Evolutionary conservation across 306 rosid genomes (phyloP).

Genomic region (Hylodesmum podocarpum): DNA sequence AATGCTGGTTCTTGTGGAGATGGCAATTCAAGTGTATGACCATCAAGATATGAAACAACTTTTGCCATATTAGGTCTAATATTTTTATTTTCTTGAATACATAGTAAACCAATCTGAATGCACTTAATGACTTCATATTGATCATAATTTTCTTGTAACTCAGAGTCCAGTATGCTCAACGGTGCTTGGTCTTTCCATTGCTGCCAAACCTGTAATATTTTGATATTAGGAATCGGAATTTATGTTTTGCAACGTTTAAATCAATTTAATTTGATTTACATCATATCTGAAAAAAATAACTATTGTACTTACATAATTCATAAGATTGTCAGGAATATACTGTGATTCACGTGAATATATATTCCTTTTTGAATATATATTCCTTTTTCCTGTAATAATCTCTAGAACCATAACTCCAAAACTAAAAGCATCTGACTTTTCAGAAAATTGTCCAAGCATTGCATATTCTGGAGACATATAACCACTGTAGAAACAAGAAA

Average conservation of each 20-base stretch:
- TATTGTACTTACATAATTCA: neutral
- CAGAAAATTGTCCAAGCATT: neutral
- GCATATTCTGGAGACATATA: neutral
- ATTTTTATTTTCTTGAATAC: neutral
- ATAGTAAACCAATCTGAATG: neutral
- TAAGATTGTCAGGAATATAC: neutral
- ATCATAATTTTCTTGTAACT: neutral
- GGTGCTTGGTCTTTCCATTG: neutral
- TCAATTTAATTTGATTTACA: neutral
- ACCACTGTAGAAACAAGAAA: neutral
- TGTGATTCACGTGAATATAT: neutral
- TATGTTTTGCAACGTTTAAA: neutral
- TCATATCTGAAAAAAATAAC: neutral
- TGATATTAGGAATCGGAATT: too few relatives aligned
- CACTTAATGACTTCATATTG: neutral
- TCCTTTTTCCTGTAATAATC: neutral
- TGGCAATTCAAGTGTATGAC: neutral
- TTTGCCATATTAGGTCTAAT: neutral
- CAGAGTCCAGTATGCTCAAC: neutral
- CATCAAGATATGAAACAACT: neutral
- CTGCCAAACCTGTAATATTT: neutral
- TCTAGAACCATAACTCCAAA: neutral
- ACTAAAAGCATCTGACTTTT: neutral
- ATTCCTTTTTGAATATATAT: neutral
- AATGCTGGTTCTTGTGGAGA: neutral